These are phyloP conservation scores for Dacryopinax spathularia DNA, from an alignment of 768 basidiomycete species.

Conservation along the genomic window DNA sequence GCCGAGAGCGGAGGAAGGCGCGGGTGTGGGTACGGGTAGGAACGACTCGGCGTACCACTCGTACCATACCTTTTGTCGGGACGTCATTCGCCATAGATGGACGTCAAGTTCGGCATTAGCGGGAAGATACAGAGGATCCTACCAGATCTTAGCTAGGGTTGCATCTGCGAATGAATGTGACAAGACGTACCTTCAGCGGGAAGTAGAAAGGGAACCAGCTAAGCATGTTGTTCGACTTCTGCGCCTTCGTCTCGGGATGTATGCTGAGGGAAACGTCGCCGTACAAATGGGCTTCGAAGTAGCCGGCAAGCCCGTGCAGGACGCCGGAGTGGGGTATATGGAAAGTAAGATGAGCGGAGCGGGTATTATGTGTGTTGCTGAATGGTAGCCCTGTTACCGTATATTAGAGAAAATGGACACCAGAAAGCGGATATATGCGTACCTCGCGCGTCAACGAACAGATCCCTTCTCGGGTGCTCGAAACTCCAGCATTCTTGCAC, in stretches of 20 bases:
- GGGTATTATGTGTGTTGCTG: constrained; percentile 92
- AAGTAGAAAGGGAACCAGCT: constrained; percentile 99
- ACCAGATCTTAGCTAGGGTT: constrained; percentile 2
- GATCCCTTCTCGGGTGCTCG: constrained; percentile 77
- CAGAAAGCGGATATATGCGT: constrained; percentile 10
- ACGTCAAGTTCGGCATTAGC: constrained; percentile 84
- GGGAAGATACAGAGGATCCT: constrained; percentile 91
- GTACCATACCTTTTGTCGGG: constrained; percentile 87
- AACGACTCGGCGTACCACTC: constrained; percentile 97
- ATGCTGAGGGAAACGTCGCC: constrained; percentile 83
- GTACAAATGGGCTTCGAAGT: constrained; percentile 91
- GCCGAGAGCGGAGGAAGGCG: not conserved
- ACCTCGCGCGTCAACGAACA: constrained; percentile 61
- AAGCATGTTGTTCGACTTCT: constrained; percentile 88
- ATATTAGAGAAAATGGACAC: not conserved
- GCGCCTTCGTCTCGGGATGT: constrained; percentile 75
- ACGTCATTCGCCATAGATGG: constrained; percentile 86
- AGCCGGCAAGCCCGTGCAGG: constrained; percentile 88
- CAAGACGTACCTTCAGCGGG: constrained; percentile 62
- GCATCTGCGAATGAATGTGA: constrained; percentile 4
- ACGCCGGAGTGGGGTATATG: constrained; percentile 90
- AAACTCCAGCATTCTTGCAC: constrained; percentile 98
- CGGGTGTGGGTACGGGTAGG: constrained; percentile 42
- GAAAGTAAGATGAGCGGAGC: constrained; percentile 73
- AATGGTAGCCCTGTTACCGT: constrained; percentile 53